Base-by-base conservation (phyloP, 169 alveolate species). In the Plasmodium coatneyi region DNA sequence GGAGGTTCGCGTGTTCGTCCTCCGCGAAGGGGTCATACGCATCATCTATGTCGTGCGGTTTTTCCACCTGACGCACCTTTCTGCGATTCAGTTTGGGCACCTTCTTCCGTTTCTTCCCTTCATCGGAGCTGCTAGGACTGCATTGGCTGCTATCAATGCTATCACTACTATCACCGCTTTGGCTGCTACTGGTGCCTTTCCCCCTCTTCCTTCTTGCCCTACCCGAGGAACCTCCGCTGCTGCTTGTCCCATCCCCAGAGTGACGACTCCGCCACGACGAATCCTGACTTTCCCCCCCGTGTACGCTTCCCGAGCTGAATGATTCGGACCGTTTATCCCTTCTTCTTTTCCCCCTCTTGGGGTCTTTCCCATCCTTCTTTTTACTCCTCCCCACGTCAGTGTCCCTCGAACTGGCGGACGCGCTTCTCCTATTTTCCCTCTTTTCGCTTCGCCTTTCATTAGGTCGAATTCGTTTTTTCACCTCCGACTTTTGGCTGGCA, bases 11-110 rank as follows among this genome's bases (percentile, higher is more conserved):
- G n/a, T 79, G 66, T n/a, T 56, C 19, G 2, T 79, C 95, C 22
- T 84, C 96, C 16, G 56, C 84, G 16, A 56, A 82, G 3, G 80
- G 83, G 12, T 93, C 89, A 14, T 79, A 66, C 14, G 82, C 16
- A 1, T 41, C 28, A 0, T 7, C 0, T 49, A 39, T 32, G 16
- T 5, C 1, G 14, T 14, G 60, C 25, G 16, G 14, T 66, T 25
- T 25, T 41, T 5, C 16, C 30, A 0, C 76, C 39, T 1, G 14
- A 28, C 19, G 49, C 5, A 14, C 0, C 25, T 32, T 30, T 5
- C 34, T 32, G 1, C 32, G 32, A 76, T 16, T 60, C n/a, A 30
- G 6, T 76, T 41, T 41, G 28, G 30, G 3, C 60, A 60, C 49
- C 32, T 6, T 76, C 32, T 76, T 76, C 43, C 60, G 19, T 9